phyloP scores from a whole-genome alignment of 2,329 filamentous ascomycete species.

The Phialemoniopsis sp. region DNA sequence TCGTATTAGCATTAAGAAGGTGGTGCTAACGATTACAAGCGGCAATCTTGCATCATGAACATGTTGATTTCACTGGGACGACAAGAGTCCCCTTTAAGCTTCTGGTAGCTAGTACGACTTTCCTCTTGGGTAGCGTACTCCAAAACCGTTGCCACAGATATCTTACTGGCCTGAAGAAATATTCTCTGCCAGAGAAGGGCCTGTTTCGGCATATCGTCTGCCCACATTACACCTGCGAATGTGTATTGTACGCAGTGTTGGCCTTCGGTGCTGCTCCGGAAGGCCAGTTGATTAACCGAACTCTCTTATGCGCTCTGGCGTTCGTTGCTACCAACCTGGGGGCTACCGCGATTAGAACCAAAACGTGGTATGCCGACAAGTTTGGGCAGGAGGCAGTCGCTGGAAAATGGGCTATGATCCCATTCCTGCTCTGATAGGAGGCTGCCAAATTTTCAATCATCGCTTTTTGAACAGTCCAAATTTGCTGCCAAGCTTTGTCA shows the following conservation, averaged over 20 bases:
- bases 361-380: slow-evolving; percentile 71
- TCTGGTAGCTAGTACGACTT: slow-evolving; percentile 54
- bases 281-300: slow-evolving; percentile 64
- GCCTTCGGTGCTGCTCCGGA: slow-evolving; percentile 68
- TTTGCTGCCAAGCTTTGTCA: slow-evolving; percentile 68
- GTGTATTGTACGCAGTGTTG: slow-evolving; percentile 76
- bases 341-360: slow-evolving; percentile 74
- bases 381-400: slow-evolving; percentile 66
- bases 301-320: slow-evolving; percentile 62
- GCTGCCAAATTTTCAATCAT: too few species aligned
- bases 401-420: slow-evolving; percentile 72
- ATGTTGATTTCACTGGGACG: slow-evolving; percentile 19
- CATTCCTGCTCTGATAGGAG: slow-evolving; percentile 57
- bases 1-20: neutral
- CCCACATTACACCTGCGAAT: slow-evolving; percentile 91
- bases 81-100: slow-evolving; percentile 35
- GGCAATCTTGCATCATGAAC: slow-evolving; percentile 15
- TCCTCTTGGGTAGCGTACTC: slow-evolving; percentile 63
- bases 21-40: too few species aligned
- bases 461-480: slow-evolving; percentile 43
- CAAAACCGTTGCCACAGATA: slow-evolving; percentile 74
- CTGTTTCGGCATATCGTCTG: slow-evolving; percentile 72
- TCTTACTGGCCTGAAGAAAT: slow-evolving; percentile 70
- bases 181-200: slow-evolving; percentile 72
- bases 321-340: slow-evolving; percentile 81